phyloP scores from a whole-genome alignment of 371 early-diverging fungal species.

The Haplosporangium sp. region DNA sequence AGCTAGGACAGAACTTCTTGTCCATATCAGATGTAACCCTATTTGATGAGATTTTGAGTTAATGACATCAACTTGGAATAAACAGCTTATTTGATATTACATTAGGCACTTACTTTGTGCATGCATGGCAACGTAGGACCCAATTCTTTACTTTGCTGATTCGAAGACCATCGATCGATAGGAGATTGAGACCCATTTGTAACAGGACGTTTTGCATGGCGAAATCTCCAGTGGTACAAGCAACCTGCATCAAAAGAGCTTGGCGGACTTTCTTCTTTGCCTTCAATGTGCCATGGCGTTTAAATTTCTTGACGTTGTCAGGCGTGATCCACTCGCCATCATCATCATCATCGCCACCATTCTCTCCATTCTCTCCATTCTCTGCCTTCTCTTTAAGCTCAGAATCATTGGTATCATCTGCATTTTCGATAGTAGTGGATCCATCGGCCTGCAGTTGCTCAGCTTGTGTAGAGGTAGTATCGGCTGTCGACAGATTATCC shows the following conservation, averaged over 20 bases:
- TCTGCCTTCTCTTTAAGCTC: conserved; percentile 29
- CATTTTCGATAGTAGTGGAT: conserved; percentile 3
- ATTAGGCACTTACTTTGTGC: conserved; percentile 76
- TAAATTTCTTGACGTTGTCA: conserved; percentile 78
- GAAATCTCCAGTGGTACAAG: conserved; percentile 94
- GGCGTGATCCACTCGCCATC: conserved; percentile 97
- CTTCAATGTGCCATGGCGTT: conserved; percentile 65
- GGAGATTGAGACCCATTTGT: conserved; percentile 89
- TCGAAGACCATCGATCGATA: conserved; percentile 87
- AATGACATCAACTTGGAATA: neutral
- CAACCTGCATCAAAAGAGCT: conserved; percentile 72
- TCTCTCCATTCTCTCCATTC: conserved; percentile 43
- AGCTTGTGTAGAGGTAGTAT: conserved; percentile 18
- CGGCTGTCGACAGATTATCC: conserved; percentile 23
- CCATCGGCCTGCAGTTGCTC: conserved; percentile 37
- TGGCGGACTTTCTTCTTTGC: conserved; percentile 58
- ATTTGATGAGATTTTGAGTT: too few relatives aligned
- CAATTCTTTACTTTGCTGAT: conserved; percentile 86
- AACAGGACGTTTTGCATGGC: conserved; percentile 98
- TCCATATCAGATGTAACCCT: conserved; percentile 87
- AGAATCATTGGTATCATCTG: conserved; percentile 12
- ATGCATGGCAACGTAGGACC: conserved; percentile 96
- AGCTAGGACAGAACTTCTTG: conserved; percentile 93
- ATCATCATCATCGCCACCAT: conserved; percentile 66
- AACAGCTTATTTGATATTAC: neutral